Evolutionary conservation across 305 asterid genomes (phyloP), one percentile per base, ranked within the genome.

Genomic region (Euphrasia arctica): DNA sequence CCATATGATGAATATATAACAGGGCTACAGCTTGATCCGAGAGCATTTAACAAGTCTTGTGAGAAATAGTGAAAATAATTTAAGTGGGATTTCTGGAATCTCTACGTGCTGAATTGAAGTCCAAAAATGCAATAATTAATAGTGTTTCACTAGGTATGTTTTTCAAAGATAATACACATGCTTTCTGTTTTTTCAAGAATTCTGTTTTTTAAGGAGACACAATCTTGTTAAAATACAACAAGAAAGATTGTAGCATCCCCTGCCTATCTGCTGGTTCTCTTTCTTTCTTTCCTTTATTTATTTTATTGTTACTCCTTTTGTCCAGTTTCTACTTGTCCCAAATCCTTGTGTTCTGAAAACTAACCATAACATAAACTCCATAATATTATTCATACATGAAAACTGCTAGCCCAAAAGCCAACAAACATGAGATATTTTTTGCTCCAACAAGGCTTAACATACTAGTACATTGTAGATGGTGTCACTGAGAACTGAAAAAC

Each of bases 191-290:
- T 49, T 27, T 42, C 10, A 43, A 9, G 9, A 50, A 47, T 31
- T 32, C 29, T 27, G 25, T 49, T 65, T 15, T 45, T 56, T 11
- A 7, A 42, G 15, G 22, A 36, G 55, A 27, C 22, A 8, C 51
- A 6, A 3, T 49, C 55, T 43, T 5, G 41, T 43, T 22, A 45
- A 49, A 60, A 15, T 32, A 29, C 9, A 48, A 32, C 36, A 32
- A 32, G 15, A 49, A 54, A 10, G 4, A 42, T 28, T 9, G 28
- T 34, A 8, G 5, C 45, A 39, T 18, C 12, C 28, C 63, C 56
- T 28, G 18, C 67, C 67, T 13, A 63, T 64, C 29, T 41, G 63
- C 43, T 55, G 47, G 45, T 65, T 55, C 56, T 41, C 4, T 39
- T 32, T 32, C 54, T 64, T 51, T 9, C 41, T 18, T 18, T 18